Evolutionary conservation across 1,284 basidiomycete species (phyloP), one percentile per base, ranked within the genome.

Genomic region (Trichosporon coremiiforme): DNA sequence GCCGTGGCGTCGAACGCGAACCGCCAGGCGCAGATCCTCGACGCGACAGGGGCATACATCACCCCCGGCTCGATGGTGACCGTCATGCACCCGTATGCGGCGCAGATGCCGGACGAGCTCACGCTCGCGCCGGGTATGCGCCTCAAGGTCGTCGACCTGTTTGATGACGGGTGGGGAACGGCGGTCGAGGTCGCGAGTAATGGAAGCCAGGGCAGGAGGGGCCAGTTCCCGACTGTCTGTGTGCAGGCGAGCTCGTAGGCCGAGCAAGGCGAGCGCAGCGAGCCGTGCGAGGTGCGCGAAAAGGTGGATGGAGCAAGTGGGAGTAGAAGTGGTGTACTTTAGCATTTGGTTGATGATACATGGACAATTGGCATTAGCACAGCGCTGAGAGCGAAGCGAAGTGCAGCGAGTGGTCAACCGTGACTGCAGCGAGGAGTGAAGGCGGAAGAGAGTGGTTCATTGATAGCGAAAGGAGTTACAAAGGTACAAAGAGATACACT

Each of bases 141-240:
- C 63, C 66, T 84, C 13, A 68, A 70, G 2, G 79, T 83, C 15
- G 65, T 78, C 53, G 74, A 80, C 38, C 69, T 82, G 36, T 84
- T 80, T 70, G 82, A 84, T 68, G 82, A 84, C 71, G 80, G 80
- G 1, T 84, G 82, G 82, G 82, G 79, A 9, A 75, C 78, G 64
- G 75, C 81, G 7, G 62, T 80, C 17, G 57, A 62, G 57, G 33
- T 67, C 64, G 22, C 68, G 60, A n/a, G 53, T 25, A 47, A 65
- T 5, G 77, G 75, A 6, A 74, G 74, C 2, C 75, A 79, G 60
- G 81, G 80, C 2, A 74, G 73, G 66, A 74, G 78, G 66, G 82
- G 82, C 41, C 78, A 79, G 62, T 82, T 82, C 78, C 80, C 79
- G 12, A 76, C 82, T 38, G 79, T 82, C 35, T 75, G 80, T 76